Evolutionary conservation across 192 early-diverging fungal genomes (phyloP).

Genomic region (Rhizophagus prolifer): DNA sequence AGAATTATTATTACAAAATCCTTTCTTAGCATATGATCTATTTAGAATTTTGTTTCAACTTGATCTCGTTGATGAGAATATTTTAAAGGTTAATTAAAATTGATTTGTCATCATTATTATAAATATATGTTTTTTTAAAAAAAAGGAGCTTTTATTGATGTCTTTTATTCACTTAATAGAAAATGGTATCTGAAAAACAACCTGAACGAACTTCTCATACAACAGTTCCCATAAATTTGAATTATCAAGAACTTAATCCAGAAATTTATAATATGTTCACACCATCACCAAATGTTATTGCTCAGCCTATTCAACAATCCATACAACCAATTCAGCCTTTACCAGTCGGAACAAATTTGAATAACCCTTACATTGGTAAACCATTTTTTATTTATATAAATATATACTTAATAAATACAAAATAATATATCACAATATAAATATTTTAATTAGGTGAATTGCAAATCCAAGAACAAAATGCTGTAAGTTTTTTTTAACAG

Average conservation of each 20-base stretch:
- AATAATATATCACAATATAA: neutral
- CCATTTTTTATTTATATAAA: neutral
- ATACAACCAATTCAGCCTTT: neutral
- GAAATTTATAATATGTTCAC: slow-evolving; percentile 20
- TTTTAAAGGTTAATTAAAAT: slow-evolving; percentile 48
- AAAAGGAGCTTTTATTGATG: neutral
- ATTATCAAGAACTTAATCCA: slow-evolving; percentile 26
- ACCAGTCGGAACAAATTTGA: neutral
- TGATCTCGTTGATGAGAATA: slow-evolving; percentile 71
- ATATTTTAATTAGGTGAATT: slow-evolving; percentile 1
- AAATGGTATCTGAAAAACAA: neutral
- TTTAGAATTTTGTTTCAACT: slow-evolving; percentile 80
- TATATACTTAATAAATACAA: neutral
- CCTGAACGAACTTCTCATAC: slow-evolving; percentile 13
- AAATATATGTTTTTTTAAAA: neutral
- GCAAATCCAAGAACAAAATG: slow-evolving; percentile 11
- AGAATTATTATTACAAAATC: slow-evolving; percentile 65
- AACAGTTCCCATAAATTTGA: slow-evolving; percentile 39
- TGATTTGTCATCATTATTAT: neutral
- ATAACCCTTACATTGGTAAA: neutral
- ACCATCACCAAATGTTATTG: slow-evolving; percentile 9
- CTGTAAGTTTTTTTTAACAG: neutral
- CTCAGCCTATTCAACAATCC: neutral
- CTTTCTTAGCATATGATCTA: slow-evolving; percentile 77
- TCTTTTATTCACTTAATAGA: neutral